Evolutionary conservation across 2,329 filamentous ascomycete species (phyloP), one percentile per base, ranked within the genome.

Genomic region (Sporothrix brasiliensis): DNA sequence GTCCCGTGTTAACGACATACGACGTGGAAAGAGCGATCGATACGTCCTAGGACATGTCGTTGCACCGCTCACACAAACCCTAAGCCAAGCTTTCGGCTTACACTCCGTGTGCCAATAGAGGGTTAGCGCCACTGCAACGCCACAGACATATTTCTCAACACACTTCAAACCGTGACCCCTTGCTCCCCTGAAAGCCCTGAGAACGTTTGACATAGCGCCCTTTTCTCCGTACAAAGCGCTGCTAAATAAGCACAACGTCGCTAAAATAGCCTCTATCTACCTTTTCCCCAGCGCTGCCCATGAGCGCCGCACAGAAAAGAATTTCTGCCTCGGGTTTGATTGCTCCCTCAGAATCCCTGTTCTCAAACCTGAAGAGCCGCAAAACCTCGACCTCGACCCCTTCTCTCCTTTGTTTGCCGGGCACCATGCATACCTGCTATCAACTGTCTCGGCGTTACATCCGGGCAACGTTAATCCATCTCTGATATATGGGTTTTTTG

Each of bases 321-420:
- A 60, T 21, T 41, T 49, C 39, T 68, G 53, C 67, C 53, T 41
- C 69, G 19, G 44, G 70, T 72, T 72, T 72, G 68, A 72, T 70
- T 69, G 68, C 63, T 70, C 68, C 70, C 70, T 72, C 70, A 72
- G 65, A 65, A 72, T 49, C 70, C 70, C 39, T 72, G 70, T 66
- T 27, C 49, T 70, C 70, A 72, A 72, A 72, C 70, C 53, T 41
- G 9, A 11, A 34, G 54, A 60, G 53, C 67, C 44, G 39, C 54
- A 60, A 47, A 60, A 60, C 14, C 41, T 44, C 41, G 41, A 34
- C 50, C 65, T 41, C 50, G 30, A 41, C 30, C 66, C 34, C 66
- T 52, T 69, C 41, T 60, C n/a, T n/a, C 21, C 58, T 61, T 44
- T 16, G 41, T 44, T 44, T 44, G 3, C 41, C 41, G 16, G 41